Evolutionary conservation across 2,329 filamentous ascomycete species (phyloP).

Genomic region (Colletotrichum agaves): DNA sequence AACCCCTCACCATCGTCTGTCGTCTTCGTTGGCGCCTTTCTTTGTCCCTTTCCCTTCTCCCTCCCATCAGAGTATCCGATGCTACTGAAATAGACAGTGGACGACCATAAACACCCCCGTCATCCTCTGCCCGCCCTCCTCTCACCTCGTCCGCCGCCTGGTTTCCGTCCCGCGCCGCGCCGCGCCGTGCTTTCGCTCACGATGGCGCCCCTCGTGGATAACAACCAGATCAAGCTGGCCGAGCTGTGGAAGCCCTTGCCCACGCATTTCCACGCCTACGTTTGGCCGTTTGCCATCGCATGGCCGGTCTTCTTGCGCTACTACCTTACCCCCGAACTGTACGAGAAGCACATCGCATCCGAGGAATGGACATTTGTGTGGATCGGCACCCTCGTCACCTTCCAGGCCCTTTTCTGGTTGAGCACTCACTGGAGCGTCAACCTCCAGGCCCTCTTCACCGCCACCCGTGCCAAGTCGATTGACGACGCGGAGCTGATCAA

Average conservation of each 20-base stretch:
- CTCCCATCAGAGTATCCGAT: not conserved
- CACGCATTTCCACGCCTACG: slow-evolving; percentile 82
- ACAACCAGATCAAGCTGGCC: slow-evolving; percentile 86
- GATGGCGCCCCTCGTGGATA: slow-evolving; percentile 89
- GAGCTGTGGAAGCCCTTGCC: slow-evolving; percentile 90
- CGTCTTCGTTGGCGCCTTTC: not conserved
- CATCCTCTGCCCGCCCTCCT: not conserved
- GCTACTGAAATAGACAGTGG: not conserved
- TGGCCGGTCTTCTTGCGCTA: slow-evolving; percentile 94
- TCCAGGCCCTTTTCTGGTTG: slow-evolving; percentile 91
- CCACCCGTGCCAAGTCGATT: slow-evolving; percentile 75
- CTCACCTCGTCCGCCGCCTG: not conserved
- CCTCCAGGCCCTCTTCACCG: slow-evolving; percentile 83
- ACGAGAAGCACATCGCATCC: slow-evolving; percentile 91
- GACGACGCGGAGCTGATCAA: slow-evolving; percentile 88
- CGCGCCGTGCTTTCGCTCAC: slow-evolving; percentile 30
- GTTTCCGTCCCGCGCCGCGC: slow-evolving; percentile 10
- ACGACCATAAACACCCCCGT: not conserved
- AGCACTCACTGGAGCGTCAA: slow-evolving; percentile 98
- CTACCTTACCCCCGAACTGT: slow-evolving; percentile 85
- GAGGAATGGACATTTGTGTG: slow-evolving; percentile 99
- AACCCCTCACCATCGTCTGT: not conserved
- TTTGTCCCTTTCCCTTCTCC: not conserved
- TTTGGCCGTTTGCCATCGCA: slow-evolving; percentile 91
- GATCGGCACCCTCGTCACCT: slow-evolving; percentile 85